Base-by-base conservation (phyloP, 805 yeast genomes). In the Nakazawaea wickerhamii region DNA sequence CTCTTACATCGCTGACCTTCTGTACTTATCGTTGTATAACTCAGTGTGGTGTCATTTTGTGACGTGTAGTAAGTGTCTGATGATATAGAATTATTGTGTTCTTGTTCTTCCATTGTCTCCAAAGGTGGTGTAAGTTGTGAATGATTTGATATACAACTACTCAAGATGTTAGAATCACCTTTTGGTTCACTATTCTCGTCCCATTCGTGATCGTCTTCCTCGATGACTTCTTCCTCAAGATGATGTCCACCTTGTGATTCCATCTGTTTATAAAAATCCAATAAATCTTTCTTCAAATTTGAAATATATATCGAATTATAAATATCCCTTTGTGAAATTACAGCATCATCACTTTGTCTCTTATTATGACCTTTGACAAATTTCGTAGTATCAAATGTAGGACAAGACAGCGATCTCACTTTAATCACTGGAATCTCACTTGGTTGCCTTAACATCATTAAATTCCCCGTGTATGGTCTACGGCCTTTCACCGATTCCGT, bases 191-290 rank as follows among this genome's bases (percentile, higher is more conserved):
- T 64, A 63, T 48, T 71, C 70, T 25, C 66, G 63, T 50, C 71
- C 51, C 1, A 77, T 76, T 30, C 72, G 63, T 0, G 74, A 61
- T 20, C 66, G 57, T 31, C 75, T 53, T 36, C 77, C 47, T 28
- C 61, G 61, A 50, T 73, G 75, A 41, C 61, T 55, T 34, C 59
- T 51, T 19, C 28, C 35, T 32, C 43, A 17, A 38, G 35, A 21
- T 15, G 27, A 10, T n/a, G 15, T 7, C 14, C 22, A 13, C 25
- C 22, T 11, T 37, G 11, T 28, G 11, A 15, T 10, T 28, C 31
- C 31, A 28, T 19, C 21, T 27, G 36, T n/a, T 37, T 13, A 31
- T 43, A 43, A 17, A 22, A 33, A 5, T 37, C 25, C 25, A 37
- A 4, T 13, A 43, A 20, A 20, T 43, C 41, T 11, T 21, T 26